Percentiles rank a stretch among this genome's conserved stretches.
Conservation (phyloP, 2,329 filamentous ascomycete genomes). For the Penicillium sp. region DNA sequence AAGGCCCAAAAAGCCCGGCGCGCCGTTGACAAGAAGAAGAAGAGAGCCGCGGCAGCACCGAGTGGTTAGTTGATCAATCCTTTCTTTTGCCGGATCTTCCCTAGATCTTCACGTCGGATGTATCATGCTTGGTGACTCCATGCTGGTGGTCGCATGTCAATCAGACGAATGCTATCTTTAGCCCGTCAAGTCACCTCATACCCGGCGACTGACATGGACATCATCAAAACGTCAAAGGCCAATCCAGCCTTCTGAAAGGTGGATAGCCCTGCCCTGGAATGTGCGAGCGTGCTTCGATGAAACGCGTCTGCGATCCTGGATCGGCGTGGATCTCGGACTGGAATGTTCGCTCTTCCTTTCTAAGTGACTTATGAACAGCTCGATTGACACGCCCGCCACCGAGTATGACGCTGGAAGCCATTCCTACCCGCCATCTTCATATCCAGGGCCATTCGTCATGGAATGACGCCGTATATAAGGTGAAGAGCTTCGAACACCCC, state of each 20-base stretch:
- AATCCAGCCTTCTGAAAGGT: constrained; percentile 12
- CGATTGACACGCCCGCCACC: constrained; percentile 14
- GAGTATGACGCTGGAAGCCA: constrained; percentile 18
- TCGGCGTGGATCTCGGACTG: constrained; percentile 10
- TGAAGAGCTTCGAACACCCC: background rate
- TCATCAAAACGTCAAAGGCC: background rate
- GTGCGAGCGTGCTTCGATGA: constrained; percentile 11
- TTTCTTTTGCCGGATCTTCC: too few species aligned
- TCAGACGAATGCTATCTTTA: too few species aligned
- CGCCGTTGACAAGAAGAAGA: too few species aligned
- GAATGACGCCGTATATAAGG: constrained; percentile 13
- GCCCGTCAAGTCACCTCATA: background rate
- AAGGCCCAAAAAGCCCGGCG: too few species aligned
- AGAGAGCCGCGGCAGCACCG: too few species aligned
- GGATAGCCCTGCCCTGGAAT: constrained; percentile 17
- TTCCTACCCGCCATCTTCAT: constrained; percentile 21
- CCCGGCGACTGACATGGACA: too few species aligned
- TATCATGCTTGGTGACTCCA: too few species aligned
- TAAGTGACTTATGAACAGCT: constrained; percentile 1
- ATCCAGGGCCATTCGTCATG: constrained; percentile 1
- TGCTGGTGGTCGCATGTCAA: too few species aligned
- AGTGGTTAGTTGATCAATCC: too few species aligned
- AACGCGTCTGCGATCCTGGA: constrained; percentile 8
- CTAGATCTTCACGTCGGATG: too few species aligned
- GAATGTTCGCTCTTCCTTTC: constrained; percentile 15